Conservation (phyloP, 1,284 basidiomycete genomes). For the Leccinum huronense region DNA sequence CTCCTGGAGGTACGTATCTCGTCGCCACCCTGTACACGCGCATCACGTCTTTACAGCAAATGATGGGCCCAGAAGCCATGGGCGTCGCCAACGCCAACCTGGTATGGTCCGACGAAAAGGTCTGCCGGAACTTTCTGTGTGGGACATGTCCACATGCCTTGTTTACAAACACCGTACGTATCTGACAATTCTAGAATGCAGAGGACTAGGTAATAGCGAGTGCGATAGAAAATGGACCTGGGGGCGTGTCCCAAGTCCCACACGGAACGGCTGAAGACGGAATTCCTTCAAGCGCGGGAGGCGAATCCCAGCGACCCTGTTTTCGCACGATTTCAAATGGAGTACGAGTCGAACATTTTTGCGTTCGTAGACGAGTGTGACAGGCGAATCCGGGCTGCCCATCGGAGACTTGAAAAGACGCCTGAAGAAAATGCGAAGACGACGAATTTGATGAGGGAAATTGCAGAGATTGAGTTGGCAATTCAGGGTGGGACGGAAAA, state of each 20-base stretch:
- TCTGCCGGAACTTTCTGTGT: slow-evolving; percentile 98
- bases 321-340: slow-evolving; percentile 83
- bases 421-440: slow-evolving; percentile 99
- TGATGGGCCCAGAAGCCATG: slow-evolving; percentile 99
- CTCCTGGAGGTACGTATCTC: slow-evolving; percentile 72
- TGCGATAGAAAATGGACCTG: slow-evolving; percentile 94
- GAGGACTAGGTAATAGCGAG: slow-evolving; percentile 12
- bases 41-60: slow-evolving; percentile 63
- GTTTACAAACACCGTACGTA: slow-evolving; percentile 95
- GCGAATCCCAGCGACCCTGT: slow-evolving; percentile 74
- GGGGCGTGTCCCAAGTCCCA: slow-evolving; percentile 98
- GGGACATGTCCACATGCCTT: slow-evolving; percentile 97
- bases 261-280: slow-evolving; percentile 90
- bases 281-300: slow-evolving; percentile 80
- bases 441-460: slow-evolving; percentile 98
- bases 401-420: slow-evolving; percentile 96
- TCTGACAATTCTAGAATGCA: slow-evolving; percentile 7
- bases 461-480: slow-evolving; percentile 97
- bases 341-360: slow-evolving; percentile 95
- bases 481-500: slow-evolving; percentile 98
- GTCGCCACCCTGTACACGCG: not conserved
- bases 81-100: slow-evolving; percentile 90
- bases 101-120: slow-evolving; percentile 96
- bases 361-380: slow-evolving; percentile 98
- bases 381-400: slow-evolving; percentile 90